Base-by-base conservation (phyloP, 768 basidiomycete species). In the Leccinum incarnatum region DNA sequence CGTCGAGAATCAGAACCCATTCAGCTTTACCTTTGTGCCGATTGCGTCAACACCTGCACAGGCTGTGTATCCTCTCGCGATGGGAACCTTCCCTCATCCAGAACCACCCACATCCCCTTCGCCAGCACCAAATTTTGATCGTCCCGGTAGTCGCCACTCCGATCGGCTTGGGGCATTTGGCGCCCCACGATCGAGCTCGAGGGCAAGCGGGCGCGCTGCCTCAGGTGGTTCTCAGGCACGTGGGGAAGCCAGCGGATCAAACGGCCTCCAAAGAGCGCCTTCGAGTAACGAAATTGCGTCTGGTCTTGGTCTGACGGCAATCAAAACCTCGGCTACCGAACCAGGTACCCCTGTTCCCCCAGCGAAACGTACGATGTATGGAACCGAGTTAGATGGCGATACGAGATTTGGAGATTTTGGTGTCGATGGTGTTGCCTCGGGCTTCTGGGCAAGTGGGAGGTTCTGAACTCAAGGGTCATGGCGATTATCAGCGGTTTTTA, bases 321-420 rank as follows among this genome's bases (percentile, higher is more conserved):
- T 78, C 54, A 74, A 74, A 55, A 74, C 71, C 1, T 68, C 74
- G 5, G 73, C 72, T 27, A 76, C 77, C 12, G 80, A 81, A 49
- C 62, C 65, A 53, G 71, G 68, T 17, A 76, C 76, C 17, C 80
- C 80, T 15, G 77, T 70, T 15, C 77, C 77, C 25, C 77, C 79
- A 4, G 78, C 81, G 62, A 83, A 81, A 67, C 81, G 85, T 59
- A 92, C 90, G 5, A 89, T 92, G 86, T 92, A 91, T 70, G 90
- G 90, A 8, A 92, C 90, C 0, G 90, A 92, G 72, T 74, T 91
- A 46, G 89, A 90, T n/a, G 77, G 77, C 32, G 89, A 92, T 67
- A 86, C 87, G n/a, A 83, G 90, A 53, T 93, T 93, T 68, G 90
- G 90, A 5, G 90, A 92, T 73, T 92, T 91, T 68, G 90, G 90